A percentile compares a stretch with the other conserved stretches of the same genome.
phyloP scores from a whole-genome alignment of 169 alveolate species.

The Perkinsus chesapeaki region DNA sequence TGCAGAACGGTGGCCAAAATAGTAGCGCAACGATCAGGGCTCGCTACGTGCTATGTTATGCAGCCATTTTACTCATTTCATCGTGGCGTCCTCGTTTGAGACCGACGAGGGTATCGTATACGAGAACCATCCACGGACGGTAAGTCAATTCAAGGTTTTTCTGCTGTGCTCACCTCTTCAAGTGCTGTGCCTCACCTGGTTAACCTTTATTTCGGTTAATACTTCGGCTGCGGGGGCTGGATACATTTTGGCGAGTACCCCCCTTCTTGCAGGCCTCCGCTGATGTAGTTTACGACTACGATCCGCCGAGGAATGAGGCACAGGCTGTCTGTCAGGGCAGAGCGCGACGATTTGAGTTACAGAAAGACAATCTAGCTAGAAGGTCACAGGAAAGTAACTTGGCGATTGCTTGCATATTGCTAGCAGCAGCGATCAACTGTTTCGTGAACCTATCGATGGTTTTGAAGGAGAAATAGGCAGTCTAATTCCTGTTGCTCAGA shows the following conservation, averaged over 20 bases:
- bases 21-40: no score
- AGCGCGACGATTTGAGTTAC: not conserved
- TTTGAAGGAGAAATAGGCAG: no score
- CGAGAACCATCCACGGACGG: not conserved
- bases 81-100: not conserved
- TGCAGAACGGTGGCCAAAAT: no score
- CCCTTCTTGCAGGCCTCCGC: not conserved
- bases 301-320: not conserved
- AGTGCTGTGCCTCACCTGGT: no score
- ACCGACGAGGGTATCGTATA: not conserved
- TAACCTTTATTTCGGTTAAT: no score
- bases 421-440: not conserved
- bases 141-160: no score
- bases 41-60: not conserved
- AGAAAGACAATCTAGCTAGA: not conserved
- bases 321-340: not conserved
- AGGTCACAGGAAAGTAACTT: not conserved
- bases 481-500: no score
- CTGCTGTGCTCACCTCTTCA: no score
- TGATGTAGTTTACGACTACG: not conserved
- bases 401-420: not conserved
- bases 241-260: no score
- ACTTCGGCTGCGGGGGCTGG: no score
- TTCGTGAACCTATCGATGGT: not conserved
- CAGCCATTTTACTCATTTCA: not conserved